These are phyloP conservation scores for Apiospora pterosperma DNA, from an alignment of 2,329 filamentous ascomycete genomes.

Conservation along the genomic window DNA sequence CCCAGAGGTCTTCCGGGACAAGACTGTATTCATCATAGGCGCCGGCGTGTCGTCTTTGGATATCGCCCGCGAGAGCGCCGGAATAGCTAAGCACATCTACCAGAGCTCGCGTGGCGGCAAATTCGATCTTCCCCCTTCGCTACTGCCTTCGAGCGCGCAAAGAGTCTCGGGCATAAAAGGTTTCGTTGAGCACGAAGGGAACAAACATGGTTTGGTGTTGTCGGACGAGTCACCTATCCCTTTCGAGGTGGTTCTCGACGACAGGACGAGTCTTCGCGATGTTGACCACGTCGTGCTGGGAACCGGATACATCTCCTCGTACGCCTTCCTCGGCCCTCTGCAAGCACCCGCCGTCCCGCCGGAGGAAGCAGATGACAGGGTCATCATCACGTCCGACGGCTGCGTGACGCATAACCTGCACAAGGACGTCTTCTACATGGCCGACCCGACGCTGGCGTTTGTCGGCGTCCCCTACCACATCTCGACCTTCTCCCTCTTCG, in stretches of 20 bases:
- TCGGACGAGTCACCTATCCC: constrained; percentile 20
- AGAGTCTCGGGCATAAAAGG: constrained; percentile 49
- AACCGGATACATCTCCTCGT: constrained; percentile 66
- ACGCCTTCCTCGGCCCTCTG: constrained; percentile 59
- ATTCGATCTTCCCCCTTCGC: constrained; percentile 52
- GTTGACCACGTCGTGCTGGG: constrained; percentile 63
- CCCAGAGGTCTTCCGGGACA: constrained; percentile 53
- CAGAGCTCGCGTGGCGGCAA: constrained; percentile 56
- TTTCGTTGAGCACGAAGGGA: constrained; percentile 27
- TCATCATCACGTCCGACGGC: constrained; percentile 61
- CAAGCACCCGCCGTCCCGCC: constrained; percentile 36
- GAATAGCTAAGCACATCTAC: constrained; percentile 34
- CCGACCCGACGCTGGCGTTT: constrained; percentile 60
- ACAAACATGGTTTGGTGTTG: background rate
- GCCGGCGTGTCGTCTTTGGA: constrained; percentile 43
- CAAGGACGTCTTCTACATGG: constrained; percentile 70
- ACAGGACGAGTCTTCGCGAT: constrained; percentile 47
- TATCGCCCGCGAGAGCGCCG: constrained; percentile 37
- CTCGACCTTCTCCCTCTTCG: constrained; percentile 66
- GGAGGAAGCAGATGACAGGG: constrained; percentile 44
- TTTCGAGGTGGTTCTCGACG: constrained; percentile 43
- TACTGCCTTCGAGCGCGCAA: constrained; percentile 51
- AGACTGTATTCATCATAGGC: constrained; percentile 51
- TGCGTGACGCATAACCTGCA: constrained; percentile 64
- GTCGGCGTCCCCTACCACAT: constrained; percentile 64